These are phyloP conservation scores for Mycosphaerella arachidis DNA, from an alignment of 2,329 filamentous ascomycete genomes.

Conservation along the genomic window DNA sequence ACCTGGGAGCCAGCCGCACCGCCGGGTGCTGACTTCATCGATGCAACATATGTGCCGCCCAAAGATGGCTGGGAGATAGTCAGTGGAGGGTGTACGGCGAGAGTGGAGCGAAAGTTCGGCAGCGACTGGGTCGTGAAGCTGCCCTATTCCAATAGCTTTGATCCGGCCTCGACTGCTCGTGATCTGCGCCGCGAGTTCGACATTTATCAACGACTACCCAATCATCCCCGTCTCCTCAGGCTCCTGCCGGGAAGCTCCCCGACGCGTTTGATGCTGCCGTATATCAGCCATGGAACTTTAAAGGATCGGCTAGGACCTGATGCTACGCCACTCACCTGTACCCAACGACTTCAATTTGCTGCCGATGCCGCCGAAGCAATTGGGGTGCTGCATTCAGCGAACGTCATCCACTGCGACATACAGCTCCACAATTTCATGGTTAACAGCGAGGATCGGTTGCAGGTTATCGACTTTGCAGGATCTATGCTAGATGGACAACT, in stretches of 20 bases:
- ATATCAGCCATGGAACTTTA: slow-evolving; percentile 5
- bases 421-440: slow-evolving; percentile 8
- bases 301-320: slow-evolving; percentile 3
- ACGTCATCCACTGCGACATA: slow-evolving; percentile 8
- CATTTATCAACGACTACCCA: slow-evolving; percentile 5
- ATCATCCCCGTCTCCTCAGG: slow-evolving; percentile 5
- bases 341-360: slow-evolving; percentile 2
- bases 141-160: neutral
- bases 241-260: slow-evolving; percentile 7
- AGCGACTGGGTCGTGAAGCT: slow-evolving; percentile 5
- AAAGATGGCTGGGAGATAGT: neutral
- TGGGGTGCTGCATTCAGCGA: slow-evolving; percentile 4
- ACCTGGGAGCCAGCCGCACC: neutral
- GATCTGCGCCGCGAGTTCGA: slow-evolving; percentile 10
- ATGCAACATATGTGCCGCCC: neutral
- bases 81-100: neutral
- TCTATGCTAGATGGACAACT: slow-evolving; percentile 6
- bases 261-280: slow-evolving; percentile 6
- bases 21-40: neutral
- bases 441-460: neutral
- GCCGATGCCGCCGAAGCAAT: slow-evolving; percentile 8
- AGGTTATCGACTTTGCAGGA: slow-evolving; percentile 5
- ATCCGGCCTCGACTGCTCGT: neutral
- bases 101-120: neutral
- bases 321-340: neutral